Evolutionary conservation across 2,329 filamentous ascomycete genomes (phyloP).

Genomic region (Sporothrix variecibatus): DNA sequence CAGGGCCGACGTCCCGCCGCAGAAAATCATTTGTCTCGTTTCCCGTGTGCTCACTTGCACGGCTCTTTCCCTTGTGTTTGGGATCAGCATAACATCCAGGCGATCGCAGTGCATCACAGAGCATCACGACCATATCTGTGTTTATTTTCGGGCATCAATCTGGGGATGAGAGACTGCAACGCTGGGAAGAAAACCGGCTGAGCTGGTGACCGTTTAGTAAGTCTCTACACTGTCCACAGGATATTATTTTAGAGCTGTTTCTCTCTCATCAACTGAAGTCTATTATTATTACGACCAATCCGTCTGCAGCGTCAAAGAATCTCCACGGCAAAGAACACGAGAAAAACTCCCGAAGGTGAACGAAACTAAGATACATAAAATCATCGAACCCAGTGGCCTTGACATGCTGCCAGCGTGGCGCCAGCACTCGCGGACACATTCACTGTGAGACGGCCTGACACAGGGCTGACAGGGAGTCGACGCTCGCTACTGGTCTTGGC

Average conservation of each 20-base stretch:
- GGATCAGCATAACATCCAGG: conserved; percentile 18
- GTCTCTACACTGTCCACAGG: neutral
- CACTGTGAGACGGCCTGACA: conserved; percentile 27
- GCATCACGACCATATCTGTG: neutral
- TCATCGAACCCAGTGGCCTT: neutral
- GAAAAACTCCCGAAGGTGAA: neutral
- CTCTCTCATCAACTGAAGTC: neutral
- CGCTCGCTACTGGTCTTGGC: conserved; percentile 28
- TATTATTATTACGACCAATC: neutral
- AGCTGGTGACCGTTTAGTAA: neutral
- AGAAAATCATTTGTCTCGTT: neutral
- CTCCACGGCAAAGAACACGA: neutral
- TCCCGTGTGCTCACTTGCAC: neutral
- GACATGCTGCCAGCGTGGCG: neutral
- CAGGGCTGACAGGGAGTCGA: conserved; percentile 22
- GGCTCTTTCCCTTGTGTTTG: neutral
- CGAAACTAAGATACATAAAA: neutral
- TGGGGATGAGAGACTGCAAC: neutral
- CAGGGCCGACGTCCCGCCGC: neutral
- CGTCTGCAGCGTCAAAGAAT: neutral
- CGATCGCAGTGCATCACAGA: neutral
- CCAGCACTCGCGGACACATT: neutral
- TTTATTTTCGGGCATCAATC: neutral
- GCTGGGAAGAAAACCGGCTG: neutral
- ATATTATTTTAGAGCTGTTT: no score